Conservation (phyloP, 2,329 filamentous ascomycete species). For the Cordyceps tenuipes region DNA sequence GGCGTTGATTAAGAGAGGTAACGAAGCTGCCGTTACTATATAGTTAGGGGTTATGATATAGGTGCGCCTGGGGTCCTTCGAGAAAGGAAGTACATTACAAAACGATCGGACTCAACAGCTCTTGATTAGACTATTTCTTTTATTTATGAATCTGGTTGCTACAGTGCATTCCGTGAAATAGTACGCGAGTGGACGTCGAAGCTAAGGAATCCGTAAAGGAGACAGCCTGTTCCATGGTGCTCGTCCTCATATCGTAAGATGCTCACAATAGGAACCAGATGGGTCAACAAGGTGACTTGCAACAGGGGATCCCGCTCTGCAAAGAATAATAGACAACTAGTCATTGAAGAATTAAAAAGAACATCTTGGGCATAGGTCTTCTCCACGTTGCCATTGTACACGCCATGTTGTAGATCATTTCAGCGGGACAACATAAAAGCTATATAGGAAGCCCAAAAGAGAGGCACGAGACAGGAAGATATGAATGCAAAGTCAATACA, state of each 20-base stretch:
- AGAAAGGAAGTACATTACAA: background rate
- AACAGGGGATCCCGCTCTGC: too few relatives aligned
- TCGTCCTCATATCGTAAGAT: too few relatives aligned
- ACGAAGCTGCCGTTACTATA: background rate
- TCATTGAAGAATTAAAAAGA: too few relatives aligned
- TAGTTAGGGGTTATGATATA: background rate
- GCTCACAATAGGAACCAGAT: too few relatives aligned
- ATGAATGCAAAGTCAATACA: background rate
- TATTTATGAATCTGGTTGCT: background rate
- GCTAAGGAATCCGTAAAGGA: background rate
- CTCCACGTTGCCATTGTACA: constrained; percentile 1
- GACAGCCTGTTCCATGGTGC: too few relatives aligned
- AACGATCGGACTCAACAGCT: background rate
- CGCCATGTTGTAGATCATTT: background rate
- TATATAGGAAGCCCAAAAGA: background rate
- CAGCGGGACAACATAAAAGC: background rate
- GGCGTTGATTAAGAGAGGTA: background rate
- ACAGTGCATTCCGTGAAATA: background rate
- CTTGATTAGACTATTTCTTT: background rate
- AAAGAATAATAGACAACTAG: too few relatives aligned
- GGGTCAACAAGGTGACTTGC: too few relatives aligned
- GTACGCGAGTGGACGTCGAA: background rate
- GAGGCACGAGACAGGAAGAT: background rate
- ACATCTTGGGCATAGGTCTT: background rate
- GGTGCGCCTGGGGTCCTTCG: background rate